phyloP scores from a whole-genome alignment of 2,329 filamentous ascomycete species.

The Penicillium sp. region DNA sequence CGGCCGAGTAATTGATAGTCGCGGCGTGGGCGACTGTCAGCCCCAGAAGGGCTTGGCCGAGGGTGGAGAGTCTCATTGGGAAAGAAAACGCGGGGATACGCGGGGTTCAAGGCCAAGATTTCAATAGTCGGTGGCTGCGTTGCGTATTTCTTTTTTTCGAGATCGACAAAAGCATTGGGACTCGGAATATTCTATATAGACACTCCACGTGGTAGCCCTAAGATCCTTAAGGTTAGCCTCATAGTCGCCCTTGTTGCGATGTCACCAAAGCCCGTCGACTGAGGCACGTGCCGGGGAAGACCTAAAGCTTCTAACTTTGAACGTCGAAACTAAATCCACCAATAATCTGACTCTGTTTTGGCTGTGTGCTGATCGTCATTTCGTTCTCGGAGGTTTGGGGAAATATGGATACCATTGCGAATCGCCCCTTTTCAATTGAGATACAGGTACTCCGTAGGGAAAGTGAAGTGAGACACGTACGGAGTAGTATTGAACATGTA shows the following conservation, averaged over 20 bases:
- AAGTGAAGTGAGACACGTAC: no score
- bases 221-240: background rate
- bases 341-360: background rate
- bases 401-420: background rate
- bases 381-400: background rate
- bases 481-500: background rate
- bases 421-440: slow-evolving; percentile 1
- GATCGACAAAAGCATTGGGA: slow-evolving; percentile 11
- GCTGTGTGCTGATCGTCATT: slow-evolving; percentile 3
- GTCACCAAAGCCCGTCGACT: background rate
- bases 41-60: slow-evolving; percentile 67
- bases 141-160: background rate
- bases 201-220: background rate
- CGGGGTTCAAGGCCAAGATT: background rate
- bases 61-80: slow-evolving; percentile 59
- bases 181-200: no score
- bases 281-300: background rate
- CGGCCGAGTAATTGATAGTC: slow-evolving; percentile 38
- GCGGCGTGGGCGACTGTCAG: slow-evolving; percentile 61
- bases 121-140: background rate
- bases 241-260: background rate
- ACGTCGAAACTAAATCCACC: background rate
- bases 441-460: no score
- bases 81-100: slow-evolving; percentile 1
- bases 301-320: no score